Base-by-base conservation (phyloP, 139 green algal genomes). In the Tetraselmis chui region DNA sequence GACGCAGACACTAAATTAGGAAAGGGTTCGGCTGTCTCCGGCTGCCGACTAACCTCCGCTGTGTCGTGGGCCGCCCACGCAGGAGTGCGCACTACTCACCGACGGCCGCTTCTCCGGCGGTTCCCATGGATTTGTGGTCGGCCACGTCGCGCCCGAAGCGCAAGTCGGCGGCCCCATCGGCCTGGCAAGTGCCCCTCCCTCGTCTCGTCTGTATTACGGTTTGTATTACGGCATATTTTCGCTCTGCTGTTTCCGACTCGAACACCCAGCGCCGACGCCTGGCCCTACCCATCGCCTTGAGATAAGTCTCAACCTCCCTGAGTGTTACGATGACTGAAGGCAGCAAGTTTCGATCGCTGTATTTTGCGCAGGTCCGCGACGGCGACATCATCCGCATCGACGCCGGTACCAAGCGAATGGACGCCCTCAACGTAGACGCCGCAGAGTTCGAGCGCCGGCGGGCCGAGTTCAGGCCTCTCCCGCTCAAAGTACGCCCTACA, bases 61-160 rank as follows among this genome's bases (percentile, higher is more conserved):
- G n/a, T n/a, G n/a, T n/a, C n/a, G n/a, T n/a, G n/a, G n/a, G n/a
- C n/a, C n/a, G n/a, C 18, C 11, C 45, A 5, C 11, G 45, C 92
- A 98, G 80, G 93, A 98, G 28, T 96, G 93, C 81, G 96, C 95
- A 28, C 93, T 99, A 79, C 95, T 99, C 87, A 99, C 96, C 1
- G 96, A 99, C 86, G 97, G 97, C 2, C 90, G 97, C 31, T 99
- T 99, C 89, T 96, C 91, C 26, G 97, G 97, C 32, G 96, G 94
- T 76, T 97, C 92, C 24, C 97, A 99, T 86, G 97, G 97, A 28
- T 99, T 99, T 89, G 94, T 98, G 1, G 97, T 99, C 76, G 97
- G 96, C 5, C 97, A 99, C 83, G 93, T 99, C 28, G 90, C 90
- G 26, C 97, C 97, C 1, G 97, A 99, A 90, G 96, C 97, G 29